Evolutionary conservation across 495 filamentous ascomycete species (phyloP).

Genomic region (Annulohypoxylon nitens): DNA sequence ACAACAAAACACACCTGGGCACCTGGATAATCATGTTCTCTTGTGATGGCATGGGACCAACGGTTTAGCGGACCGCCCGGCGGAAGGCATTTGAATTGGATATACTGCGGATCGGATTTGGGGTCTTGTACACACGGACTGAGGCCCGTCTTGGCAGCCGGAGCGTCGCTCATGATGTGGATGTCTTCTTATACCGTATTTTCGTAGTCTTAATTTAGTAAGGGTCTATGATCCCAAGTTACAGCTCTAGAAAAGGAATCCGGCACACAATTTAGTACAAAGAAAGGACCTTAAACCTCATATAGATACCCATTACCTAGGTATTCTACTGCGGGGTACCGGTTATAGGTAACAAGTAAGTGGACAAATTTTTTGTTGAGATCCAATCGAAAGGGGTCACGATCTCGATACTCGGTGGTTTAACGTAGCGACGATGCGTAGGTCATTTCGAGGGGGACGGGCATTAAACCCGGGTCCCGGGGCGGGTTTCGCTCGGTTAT

Average conservation of each 20-base stretch:
- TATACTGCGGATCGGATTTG: constrained; percentile 59
- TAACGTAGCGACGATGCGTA: constrained; percentile 30
- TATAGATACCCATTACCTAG: neutral
- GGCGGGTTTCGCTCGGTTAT: constrained; percentile 26
- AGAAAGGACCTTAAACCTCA: neutral
- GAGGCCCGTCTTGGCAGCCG: constrained; percentile 24
- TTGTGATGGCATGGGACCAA: constrained; percentile 62
- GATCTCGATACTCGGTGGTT: constrained; percentile 36
- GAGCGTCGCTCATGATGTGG: constrained; percentile 38
- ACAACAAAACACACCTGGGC: constrained; percentile 73
- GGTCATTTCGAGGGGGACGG: constrained; percentile 21
- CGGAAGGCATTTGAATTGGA: constrained; percentile 59
- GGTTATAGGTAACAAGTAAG: neutral
- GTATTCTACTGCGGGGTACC: constrained; percentile 37
- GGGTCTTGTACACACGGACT: constrained; percentile 43
- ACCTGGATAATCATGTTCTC: constrained; percentile 90
- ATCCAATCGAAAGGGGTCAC: constrained; percentile 20
- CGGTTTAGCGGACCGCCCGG: constrained; percentile 61
- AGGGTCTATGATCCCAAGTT: neutral
- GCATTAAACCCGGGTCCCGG: constrained; percentile 33
- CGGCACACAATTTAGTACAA: neutral
- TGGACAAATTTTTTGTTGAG: constrained; percentile 3
- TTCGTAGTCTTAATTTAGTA: neutral
- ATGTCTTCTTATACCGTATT: neutral
- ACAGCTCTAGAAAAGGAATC: neutral